Conservation (phyloP, 257 asterid species). For the Salvia rosmarinus region DNA sequence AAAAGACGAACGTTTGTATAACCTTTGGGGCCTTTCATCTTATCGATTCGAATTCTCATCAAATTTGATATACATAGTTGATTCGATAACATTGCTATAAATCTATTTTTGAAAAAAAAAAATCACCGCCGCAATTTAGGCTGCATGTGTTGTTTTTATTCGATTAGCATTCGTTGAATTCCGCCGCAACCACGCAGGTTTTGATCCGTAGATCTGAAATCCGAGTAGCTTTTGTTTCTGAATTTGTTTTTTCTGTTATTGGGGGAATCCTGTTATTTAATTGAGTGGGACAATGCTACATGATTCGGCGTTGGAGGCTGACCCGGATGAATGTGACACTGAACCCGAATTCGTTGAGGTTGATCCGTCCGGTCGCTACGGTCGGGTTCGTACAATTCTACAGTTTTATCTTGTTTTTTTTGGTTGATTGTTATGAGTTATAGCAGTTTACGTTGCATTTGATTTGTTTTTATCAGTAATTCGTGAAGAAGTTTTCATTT, state of each 20-base stretch:
- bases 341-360: conserved; percentile 86
- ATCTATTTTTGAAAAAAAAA: not conserved
- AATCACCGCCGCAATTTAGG: conserved; percentile 32
- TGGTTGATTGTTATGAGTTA: not conserved
- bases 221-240: conserved; percentile 25
- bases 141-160: conserved; percentile 30
- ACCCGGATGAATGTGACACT: conserved; percentile 69
- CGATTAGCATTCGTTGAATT: conserved; percentile 33
- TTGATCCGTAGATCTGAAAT: conserved; percentile 44
- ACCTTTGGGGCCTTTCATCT: not conserved
- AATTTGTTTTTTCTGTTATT: not conserved
- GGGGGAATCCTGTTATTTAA: conserved; percentile 2
- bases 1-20: not conserved
- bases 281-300: conserved; percentile 59
- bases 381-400: conserved; percentile 67
- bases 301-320: conserved; percentile 63
- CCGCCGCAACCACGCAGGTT: not conserved
- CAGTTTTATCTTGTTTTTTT: not conserved
- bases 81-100: not conserved
- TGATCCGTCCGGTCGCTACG: conserved; percentile 87
- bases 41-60: conserved; percentile 1
- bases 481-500: not conserved
- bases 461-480: not conserved
- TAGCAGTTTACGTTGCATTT: conserved; percentile 20
- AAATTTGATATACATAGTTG: not conserved